Percentiles rank a stretch among this genome's conserved stretches.
phyloP scores from a whole-genome alignment of 192 early-diverging fungal species.

The Coemansia sp. region DNA sequence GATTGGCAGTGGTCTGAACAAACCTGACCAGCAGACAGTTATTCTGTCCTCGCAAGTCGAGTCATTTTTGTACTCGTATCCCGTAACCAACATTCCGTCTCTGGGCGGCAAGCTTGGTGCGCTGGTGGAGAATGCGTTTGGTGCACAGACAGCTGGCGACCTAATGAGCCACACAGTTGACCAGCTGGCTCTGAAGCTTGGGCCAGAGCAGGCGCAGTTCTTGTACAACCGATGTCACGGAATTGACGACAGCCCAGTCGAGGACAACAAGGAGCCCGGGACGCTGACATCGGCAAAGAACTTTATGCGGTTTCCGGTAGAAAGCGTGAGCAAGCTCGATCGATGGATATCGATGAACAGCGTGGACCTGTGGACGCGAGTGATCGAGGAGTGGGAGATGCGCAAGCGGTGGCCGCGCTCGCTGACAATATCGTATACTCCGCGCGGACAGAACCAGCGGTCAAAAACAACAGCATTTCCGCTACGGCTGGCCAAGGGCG shows the following conservation, averaged over 20 bases:
- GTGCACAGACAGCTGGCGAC: slow-evolving; percentile 44
- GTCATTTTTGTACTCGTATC: slow-evolving; percentile 62
- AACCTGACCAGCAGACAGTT: slow-evolving; percentile 78
- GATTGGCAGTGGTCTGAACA: slow-evolving; percentile 78
- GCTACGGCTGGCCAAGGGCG: slow-evolving; percentile 12
- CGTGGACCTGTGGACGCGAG: slow-evolving; percentile 50
- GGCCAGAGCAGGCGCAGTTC: slow-evolving; percentile 22
- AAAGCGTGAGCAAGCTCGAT: slow-evolving; percentile 21
- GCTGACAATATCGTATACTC: slow-evolving; percentile 31
- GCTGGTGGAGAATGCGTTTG: slow-evolving; percentile 63
- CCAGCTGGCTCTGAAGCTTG: slow-evolving; percentile 40
- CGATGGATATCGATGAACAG: slow-evolving; percentile 49
- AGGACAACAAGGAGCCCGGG: slow-evolving; percentile 29
- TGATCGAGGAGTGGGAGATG: slow-evolving; percentile 45
- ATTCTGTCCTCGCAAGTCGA: slow-evolving; percentile 59
- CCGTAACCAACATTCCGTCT: slow-evolving; percentile 76
- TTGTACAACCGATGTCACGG: slow-evolving; percentile 46
- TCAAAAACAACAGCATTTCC: slow-evolving; percentile 39
- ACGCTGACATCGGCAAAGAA: slow-evolving; percentile 42
- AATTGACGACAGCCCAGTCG: slow-evolving; percentile 45
- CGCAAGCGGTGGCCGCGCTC: slow-evolving; percentile 43
- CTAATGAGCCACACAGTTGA: slow-evolving; percentile 28
- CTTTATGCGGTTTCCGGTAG: slow-evolving; percentile 29
- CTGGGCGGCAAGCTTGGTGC: slow-evolving; percentile 86
- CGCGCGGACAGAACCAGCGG: slow-evolving; percentile 3